Evolutionary conservation across 2,329 filamentous ascomycete genomes (phyloP).

Genomic region (Cladosporium colombiae): DNA sequence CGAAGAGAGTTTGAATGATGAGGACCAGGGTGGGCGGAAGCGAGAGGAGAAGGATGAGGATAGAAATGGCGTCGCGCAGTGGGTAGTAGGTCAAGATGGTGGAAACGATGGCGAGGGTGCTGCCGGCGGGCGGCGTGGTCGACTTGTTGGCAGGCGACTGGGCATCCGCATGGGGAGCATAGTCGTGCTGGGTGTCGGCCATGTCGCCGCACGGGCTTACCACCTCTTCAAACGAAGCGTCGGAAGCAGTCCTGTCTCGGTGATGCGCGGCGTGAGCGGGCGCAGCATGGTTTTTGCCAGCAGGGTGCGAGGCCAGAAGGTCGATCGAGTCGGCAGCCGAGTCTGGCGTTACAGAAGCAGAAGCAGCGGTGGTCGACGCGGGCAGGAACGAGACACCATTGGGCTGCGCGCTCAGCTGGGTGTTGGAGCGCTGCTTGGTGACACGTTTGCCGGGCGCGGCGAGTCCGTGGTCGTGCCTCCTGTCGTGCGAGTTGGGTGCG

Average conservation of each 20-base stretch:
- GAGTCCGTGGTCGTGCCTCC: conserved; percentile 82
- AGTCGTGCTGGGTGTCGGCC: conserved; percentile 32
- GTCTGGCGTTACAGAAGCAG: conserved; percentile 8
- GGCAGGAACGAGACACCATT: conserved; percentile 46
- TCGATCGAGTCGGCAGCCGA: conserved; percentile 23
- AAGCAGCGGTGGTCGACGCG: conserved; percentile 28
- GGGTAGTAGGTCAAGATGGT: conserved; percentile 89
- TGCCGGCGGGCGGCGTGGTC: conserved; percentile 67
- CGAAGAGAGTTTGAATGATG: conserved; percentile 88
- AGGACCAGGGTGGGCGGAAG: conserved; percentile 86
- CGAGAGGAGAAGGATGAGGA: conserved; percentile 92
- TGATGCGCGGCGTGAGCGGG: conserved; percentile 21
- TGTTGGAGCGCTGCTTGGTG: conserved; percentile 49
- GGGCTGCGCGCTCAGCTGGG: conserved; percentile 45
- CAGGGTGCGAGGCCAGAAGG: conserved; percentile 12
- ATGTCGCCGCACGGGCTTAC: conserved; percentile 31
- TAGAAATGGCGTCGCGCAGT: conserved; percentile 91
- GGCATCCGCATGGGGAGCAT: conserved; percentile 38
- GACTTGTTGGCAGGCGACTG: conserved; percentile 51
- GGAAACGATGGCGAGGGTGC: conserved; percentile 73
- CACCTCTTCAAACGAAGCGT: conserved; percentile 45
- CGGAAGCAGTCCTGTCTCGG: conserved; percentile 45
- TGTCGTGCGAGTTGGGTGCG: conserved; percentile 50
- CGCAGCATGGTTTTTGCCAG: conserved; percentile 23
- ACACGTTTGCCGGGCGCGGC: conserved; percentile 75